Conservation (phyloP, 257 asterid species). For the Lycium ferocissimum region DNA sequence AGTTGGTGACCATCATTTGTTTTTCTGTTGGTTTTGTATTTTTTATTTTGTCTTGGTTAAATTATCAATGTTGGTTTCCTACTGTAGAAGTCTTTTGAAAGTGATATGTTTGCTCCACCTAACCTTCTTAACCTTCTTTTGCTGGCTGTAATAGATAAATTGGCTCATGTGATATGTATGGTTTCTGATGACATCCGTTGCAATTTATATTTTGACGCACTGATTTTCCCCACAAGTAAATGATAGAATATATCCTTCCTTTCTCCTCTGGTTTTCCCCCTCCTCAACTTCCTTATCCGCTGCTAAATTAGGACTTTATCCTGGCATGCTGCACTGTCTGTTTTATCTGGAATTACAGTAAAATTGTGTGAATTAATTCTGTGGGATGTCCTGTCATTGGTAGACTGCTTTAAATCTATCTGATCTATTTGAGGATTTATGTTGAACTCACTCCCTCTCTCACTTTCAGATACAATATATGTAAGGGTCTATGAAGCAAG, state of each 20-base stretch:
- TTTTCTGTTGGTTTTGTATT: background rate
- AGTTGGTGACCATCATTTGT: background rate
- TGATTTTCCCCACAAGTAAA: slow-evolving; percentile 3
- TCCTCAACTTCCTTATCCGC: background rate
- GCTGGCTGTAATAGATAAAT: background rate
- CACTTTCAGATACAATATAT: slow-evolving; percentile 49
- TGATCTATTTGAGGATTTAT: background rate
- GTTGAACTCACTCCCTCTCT: slow-evolving; percentile 1
- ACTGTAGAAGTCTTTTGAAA: background rate
- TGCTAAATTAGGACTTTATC: background rate
- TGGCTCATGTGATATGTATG: background rate
- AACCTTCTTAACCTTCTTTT: background rate
- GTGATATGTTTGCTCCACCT: background rate
- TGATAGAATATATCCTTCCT: background rate
- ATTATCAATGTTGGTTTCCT: background rate
- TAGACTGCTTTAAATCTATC: background rate
- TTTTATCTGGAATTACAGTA: background rate
- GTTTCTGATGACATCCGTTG: background rate
- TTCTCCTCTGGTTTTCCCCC: background rate
- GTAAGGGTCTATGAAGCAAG: slow-evolving; percentile 61
- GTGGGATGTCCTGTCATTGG: background rate
- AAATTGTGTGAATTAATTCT: background rate
- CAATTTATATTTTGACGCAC: background rate
- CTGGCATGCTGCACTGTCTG: background rate
- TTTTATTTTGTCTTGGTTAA: background rate